Evolutionary conservation across 2,329 filamentous ascomycete genomes (phyloP), one percentile per base, ranked within the genome.

Genomic region (Teratosphaeria epicoccoides): DNA sequence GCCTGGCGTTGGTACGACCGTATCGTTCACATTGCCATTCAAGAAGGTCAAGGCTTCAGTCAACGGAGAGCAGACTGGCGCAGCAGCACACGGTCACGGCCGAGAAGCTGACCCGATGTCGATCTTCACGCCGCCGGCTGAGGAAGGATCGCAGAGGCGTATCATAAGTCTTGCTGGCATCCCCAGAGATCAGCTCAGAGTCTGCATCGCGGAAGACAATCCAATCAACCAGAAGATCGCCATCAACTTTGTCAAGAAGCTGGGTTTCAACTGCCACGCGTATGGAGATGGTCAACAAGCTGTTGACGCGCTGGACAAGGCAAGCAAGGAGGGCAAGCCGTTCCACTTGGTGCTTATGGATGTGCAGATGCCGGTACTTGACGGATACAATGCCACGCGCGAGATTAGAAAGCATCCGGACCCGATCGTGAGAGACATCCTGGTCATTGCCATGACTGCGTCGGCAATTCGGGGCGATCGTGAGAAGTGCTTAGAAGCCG

Each of bases 391-490:
- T 68, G 89, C 90, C 1, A 96, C 90, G 0, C 85, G 85, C 58
- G 78, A 88, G 52, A 82, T 96, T 44, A 83, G 90, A 9, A 81
- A 81, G 59, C 89, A 96, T 66, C 68, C 80, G 0, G 79, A 88
- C 53, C 84, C 88, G 29, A 79, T 80, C 6, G 88, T 97, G 10
- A 79, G 87, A 49, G 83, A 87, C 57, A 81, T 94, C 1, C 75
- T 96, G n/a, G 87, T 97, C 47, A 96, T 97, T 61, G 91, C 91
- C 50, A 96, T 97, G 91, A 97, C 91, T 1, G 91, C 91, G 1
- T 90, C 85, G 24, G 91, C 91, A 2, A 97, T 97, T 55, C 87
- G 93, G 66, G 91, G 91, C 17, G 91, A 97, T 66, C 79, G 90
- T 46, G 91, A 97, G 67, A 96, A 95, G 71, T 96, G 91, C 61